Percentiles rank a stretch among this genome's conserved stretches.
These are phyloP conservation scores for Erodium moschatum DNA, from an alignment of 441 rosid species.

Conservation along the genomic window DNA sequence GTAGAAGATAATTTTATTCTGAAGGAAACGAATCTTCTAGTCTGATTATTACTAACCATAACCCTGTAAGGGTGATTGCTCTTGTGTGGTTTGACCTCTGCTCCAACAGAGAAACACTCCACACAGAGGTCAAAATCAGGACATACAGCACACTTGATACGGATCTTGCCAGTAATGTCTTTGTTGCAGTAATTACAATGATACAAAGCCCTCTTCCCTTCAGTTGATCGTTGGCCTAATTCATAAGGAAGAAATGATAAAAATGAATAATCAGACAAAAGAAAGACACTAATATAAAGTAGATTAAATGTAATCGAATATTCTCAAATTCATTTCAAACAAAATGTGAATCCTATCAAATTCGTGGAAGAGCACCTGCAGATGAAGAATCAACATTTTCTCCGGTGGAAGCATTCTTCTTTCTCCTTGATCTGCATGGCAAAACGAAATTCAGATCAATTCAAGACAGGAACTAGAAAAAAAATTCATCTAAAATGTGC, in stretches of 20 bases:
- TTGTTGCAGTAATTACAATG: slow-evolving; percentile 97
- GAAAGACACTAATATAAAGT: slow-evolving; percentile 6
- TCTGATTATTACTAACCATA: slow-evolving; percentile 47
- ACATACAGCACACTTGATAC: slow-evolving; percentile 80
- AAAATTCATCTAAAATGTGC: background rate
- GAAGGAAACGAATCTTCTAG: background rate
- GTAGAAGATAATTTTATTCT: background rate
- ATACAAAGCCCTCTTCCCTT: slow-evolving; percentile 68
- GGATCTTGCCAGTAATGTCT: slow-evolving; percentile 76
- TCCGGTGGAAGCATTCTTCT: slow-evolving; percentile 66
- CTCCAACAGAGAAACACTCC: slow-evolving; percentile 91
- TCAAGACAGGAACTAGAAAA: background rate
- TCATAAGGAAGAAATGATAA: slow-evolving; percentile 9
- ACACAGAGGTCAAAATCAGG: slow-evolving; percentile 90
- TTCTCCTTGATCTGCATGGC: slow-evolving; percentile 69
- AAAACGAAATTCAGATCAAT: background rate
- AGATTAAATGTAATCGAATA: slow-evolving; percentile 2
- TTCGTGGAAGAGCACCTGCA: slow-evolving; percentile 33
- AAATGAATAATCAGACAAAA: background rate
- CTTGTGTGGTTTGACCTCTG: slow-evolving; percentile 79
- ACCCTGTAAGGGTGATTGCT: slow-evolving; percentile 69
- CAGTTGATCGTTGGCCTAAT: slow-evolving; percentile 60
- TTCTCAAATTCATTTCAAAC: background rate
- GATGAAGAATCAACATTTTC: slow-evolving; percentile 64
- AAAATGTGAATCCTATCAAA: slow-evolving; percentile 1